phyloP scores from a whole-genome alignment of 306 rosid genomes.

The Adenanthera pavonina region DNA sequence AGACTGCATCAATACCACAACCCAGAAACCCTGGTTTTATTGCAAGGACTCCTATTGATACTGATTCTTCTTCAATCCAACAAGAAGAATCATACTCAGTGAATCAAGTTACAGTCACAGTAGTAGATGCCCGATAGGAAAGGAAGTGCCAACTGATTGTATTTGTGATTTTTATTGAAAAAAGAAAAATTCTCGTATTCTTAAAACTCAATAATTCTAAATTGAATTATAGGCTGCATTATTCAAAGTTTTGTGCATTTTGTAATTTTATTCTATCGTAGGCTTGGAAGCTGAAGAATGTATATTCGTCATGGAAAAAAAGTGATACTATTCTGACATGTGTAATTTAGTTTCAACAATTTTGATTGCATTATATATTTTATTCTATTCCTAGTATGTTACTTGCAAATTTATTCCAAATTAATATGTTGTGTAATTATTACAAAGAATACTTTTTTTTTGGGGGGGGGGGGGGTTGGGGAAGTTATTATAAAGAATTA shows the following conservation, averaged over 20 bases:
- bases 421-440: too few relatives aligned
- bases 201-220: neutral
- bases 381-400: too few relatives aligned
- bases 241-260: neutral
- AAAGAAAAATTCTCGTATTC: neutral
- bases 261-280: neutral
- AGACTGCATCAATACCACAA: slow-evolving; percentile 20
- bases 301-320: too few relatives aligned
- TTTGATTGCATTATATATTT: neutral
- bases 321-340: too few relatives aligned
- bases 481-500: too few relatives aligned
- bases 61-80: neutral
- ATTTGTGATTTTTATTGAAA: neutral
- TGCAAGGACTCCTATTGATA: slow-evolving; percentile 4
- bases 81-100: slow-evolving; percentile 8
- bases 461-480: too few relatives aligned
- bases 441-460: too few relatives aligned
- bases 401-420: too few relatives aligned
- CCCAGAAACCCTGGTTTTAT: slow-evolving; percentile 36
- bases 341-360: neutral
- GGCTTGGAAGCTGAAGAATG: neutral
- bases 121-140: slow-evolving; percentile 8
- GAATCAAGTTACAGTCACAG: slow-evolving; percentile 16
- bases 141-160: neutral
- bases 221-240: neutral